Conservation (phyloP, 495 filamentous ascomycete species). For the Penicillium canariense region DNA sequence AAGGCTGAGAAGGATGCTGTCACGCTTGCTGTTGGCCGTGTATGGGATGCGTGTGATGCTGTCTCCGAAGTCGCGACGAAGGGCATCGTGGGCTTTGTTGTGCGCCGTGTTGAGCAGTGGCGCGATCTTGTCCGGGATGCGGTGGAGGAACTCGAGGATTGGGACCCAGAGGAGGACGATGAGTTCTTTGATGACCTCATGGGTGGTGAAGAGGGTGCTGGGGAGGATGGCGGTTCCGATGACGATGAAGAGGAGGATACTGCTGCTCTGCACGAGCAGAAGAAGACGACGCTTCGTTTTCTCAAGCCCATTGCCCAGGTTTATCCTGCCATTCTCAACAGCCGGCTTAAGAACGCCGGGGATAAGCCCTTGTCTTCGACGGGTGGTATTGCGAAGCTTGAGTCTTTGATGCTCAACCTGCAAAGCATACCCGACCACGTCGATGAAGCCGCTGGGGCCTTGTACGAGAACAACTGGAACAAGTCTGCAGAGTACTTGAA, state of each 20-base stretch:
- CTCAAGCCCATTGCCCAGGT: conserved; percentile 44
- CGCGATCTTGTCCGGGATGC: conserved; percentile 75
- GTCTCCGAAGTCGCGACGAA: conserved; percentile 58
- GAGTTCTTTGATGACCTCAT: conserved; percentile 48
- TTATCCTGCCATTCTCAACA: conserved; percentile 38
- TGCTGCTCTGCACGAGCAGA: conserved; percentile 35
- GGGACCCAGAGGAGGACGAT: conserved; percentile 67
- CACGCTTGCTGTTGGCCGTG: conserved; percentile 44
- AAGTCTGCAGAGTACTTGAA: conserved; percentile 28
- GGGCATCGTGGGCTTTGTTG: conserved; percentile 62
- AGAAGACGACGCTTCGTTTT: conserved; percentile 38
- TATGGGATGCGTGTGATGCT: conserved; percentile 69
- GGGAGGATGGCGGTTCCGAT: conserved; percentile 43
- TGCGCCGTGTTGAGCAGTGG: conserved; percentile 62
- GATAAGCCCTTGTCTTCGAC: conserved; percentile 14
- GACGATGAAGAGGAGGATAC: conserved; percentile 32
- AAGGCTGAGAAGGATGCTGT: conserved; percentile 39
- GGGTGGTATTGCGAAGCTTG: conserved; percentile 23
- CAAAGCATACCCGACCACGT: conserved; percentile 42
- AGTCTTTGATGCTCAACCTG: conserved; percentile 32
- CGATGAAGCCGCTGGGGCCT: conserved; percentile 48
- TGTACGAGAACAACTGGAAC: conserved; percentile 43
- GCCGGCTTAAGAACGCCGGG: conserved; percentile 35
- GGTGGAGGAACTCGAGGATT: conserved; percentile 78
- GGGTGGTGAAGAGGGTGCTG: conserved; percentile 38